Evolutionary conservation across 768 basidiomycete genomes (phyloP).

Genomic region (Hysterangium stoloniferum): DNA sequence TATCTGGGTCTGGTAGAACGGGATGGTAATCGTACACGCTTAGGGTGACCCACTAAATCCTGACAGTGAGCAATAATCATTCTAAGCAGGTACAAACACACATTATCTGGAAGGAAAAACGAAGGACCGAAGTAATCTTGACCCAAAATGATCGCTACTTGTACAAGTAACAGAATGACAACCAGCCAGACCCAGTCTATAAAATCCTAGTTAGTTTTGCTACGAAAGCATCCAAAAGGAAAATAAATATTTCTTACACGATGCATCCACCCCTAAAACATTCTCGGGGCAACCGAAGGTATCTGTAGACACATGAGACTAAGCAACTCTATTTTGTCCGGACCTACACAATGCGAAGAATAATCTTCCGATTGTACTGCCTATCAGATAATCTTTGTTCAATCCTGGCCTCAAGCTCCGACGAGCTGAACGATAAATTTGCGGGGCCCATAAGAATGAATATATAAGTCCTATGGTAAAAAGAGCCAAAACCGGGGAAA

Average conservation of each 20-base stretch:
- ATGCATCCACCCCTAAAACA: conserved; percentile 72
- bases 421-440: conserved; percentile 69
- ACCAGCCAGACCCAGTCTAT: conserved; percentile 62
- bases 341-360: conserved; percentile 68
- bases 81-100: conserved; percentile 31
- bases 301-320: conserved; percentile 43
- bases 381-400: conserved; percentile 62
- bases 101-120: conserved; percentile 74
- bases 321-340: background rate
- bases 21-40: conserved; percentile 85
- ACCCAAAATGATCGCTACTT: conserved; percentile 53
- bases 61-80: background rate
- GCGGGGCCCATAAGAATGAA: conserved; percentile 77
- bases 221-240: conserved; percentile 4
- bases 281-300: conserved; percentile 79
- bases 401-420: conserved; percentile 67
- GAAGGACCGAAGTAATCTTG: conserved; percentile 74
- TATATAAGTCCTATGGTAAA: conserved; percentile 63
- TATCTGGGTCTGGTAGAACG: conserved; percentile 56
- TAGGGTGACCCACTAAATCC: conserved; percentile 44
- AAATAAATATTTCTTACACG: conserved; percentile 39
- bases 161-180: conserved; percentile 50
- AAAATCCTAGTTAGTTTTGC: background rate
- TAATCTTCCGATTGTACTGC: conserved; percentile 65
- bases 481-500: conserved; percentile 58